A percentile compares a stretch with the other conserved stretches of the same genome.
phyloP scores from a whole-genome alignment of 2,329 filamentous ascomycete species.

The Teratosphaeriaceae sp. region DNA sequence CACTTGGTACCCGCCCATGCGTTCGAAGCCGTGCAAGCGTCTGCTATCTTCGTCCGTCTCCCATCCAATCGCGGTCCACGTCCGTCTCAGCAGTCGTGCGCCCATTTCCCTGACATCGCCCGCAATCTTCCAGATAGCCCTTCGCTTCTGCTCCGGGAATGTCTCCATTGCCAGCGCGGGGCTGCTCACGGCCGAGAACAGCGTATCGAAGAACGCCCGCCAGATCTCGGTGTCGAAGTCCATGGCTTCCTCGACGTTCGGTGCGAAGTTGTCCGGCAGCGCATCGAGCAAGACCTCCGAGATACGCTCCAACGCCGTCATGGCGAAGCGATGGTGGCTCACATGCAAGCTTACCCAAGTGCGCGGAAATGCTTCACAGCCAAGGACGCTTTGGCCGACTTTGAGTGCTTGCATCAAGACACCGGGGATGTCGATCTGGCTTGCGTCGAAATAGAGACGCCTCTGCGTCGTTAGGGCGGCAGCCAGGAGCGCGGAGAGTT shows the following conservation, averaged over 20 bases:
- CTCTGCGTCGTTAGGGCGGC: slow-evolving; percentile 38
- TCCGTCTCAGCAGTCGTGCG: slow-evolving; percentile 73
- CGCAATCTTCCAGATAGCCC: slow-evolving; percentile 98
- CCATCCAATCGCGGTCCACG: slow-evolving; percentile 97
- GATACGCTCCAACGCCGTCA: slow-evolving; percentile 78
- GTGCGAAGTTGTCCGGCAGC: slow-evolving; percentile 82
- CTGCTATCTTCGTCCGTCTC: slow-evolving; percentile 77
- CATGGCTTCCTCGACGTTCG: slow-evolving; percentile 48
- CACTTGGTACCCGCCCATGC: slow-evolving; percentile 94
- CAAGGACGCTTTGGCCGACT: slow-evolving; percentile 81
- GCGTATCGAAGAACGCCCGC: slow-evolving; percentile 85
- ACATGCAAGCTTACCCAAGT: slow-evolving; percentile 92
- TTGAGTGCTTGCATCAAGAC: slow-evolving; percentile 74
- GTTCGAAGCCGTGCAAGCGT: slow-evolving; percentile 67
- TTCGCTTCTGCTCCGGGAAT: slow-evolving; percentile 91
- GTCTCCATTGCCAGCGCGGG: slow-evolving; percentile 86
- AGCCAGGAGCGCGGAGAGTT: slow-evolving; percentile 81
- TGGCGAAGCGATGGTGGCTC: slow-evolving; percentile 53
- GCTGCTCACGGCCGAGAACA: slow-evolving; percentile 84
- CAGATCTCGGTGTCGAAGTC: slow-evolving; percentile 88
- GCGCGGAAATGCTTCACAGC: slow-evolving; percentile 80
- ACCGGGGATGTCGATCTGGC: slow-evolving; percentile 61
- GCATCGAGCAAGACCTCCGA: slow-evolving; percentile 72
- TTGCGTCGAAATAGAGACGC: slow-evolving; percentile 26
- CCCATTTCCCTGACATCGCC: slow-evolving; percentile 91